These are phyloP conservation scores for Venturia pyrina DNA, from an alignment of 2,329 filamentous ascomycete species.

Conservation along the genomic window DNA sequence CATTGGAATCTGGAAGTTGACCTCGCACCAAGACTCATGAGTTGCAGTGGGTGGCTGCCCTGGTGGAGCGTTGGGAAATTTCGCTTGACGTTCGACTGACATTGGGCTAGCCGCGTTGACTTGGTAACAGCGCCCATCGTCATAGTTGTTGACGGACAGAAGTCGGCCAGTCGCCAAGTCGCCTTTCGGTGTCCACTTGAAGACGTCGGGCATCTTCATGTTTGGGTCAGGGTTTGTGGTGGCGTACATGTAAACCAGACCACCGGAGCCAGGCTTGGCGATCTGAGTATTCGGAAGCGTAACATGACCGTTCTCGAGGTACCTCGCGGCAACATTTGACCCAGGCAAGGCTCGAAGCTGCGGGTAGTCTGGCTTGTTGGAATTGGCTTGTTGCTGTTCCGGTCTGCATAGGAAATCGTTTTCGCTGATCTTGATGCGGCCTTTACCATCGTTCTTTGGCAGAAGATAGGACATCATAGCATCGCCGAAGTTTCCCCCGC, in stretches of 20 bases:
- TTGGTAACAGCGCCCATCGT: conserved; percentile 86
- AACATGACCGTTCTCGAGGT: conserved; percentile 42
- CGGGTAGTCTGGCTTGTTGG: conserved; percentile 48
- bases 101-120: conserved; percentile 48
- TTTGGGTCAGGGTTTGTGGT: conserved; percentile 38
- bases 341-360: conserved; percentile 48
- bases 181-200: conserved; percentile 73
- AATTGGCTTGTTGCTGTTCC: conserved; percentile 47
- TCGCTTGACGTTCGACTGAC: conserved; percentile 46
- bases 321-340: conserved; percentile 38
- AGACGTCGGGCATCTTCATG: conserved; percentile 54
- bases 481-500: conserved; percentile 27
- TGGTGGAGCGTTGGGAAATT: conserved; percentile 46
- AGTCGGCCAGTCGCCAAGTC: conserved; percentile 66
- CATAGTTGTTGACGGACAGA: conserved; percentile 68
- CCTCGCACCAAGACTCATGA: conserved; percentile 66
- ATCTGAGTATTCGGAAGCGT: conserved; percentile 30
- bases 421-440: conserved; percentile 35
- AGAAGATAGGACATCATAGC: conserved; percentile 42
- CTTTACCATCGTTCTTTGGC: conserved; percentile 38
- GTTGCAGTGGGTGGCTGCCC: conserved; percentile 33
- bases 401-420: conserved; percentile 54
- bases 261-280: conserved; percentile 34
- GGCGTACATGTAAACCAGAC: conserved; percentile 39
- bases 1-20: conserved; percentile 63